Base-by-base conservation (phyloP, 1,139 yeast genomes). In the Suhomyces chickasaworum region DNA sequence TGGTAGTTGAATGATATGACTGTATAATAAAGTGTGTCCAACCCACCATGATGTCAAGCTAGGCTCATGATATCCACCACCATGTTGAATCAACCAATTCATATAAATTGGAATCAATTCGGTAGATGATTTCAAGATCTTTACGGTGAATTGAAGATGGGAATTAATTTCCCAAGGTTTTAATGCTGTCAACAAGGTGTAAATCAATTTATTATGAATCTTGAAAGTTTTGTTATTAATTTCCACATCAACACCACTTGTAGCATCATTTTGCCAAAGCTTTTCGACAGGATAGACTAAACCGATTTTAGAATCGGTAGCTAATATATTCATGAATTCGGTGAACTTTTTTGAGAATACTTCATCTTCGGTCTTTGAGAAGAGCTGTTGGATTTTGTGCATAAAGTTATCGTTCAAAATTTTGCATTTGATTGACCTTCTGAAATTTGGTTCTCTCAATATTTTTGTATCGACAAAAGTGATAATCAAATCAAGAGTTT, bases 31-130 rank as follows among this genome's bases (percentile, higher is more conserved):
- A 0, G 89, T 78, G 63, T 81, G 85, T 8, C 93, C 86, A 30
- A 90, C 72, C 91, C 96, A 91, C 71, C 87, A 89, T 5, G 91
- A 83, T 1, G 95, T 73, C 48, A 85, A 69, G 39, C 82, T 77
- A 1, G 96, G 95, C 46, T 85, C 91, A 64, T 71, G 89, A 50
- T 73, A 75, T 38, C 82, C 88, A 50, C 79, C 78, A 35, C 80
- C 77, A 30, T 80, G 75, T 25, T 71, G 66, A 3, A 79, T 75
- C 23, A 83, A 59, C 65, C 82, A 77, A 42, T 79, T 73, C 62
- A 82, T 74, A 53, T 86, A 91, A 1, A 91, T 88, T 1, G 90
- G 81, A 1, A 89, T 75, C 31, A 93, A 71, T 58, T 90, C 97
- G 1, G 89, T 86, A 39, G 81, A 74, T 29, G 70, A 59, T 2